Base-by-base conservation (phyloP, 169 alveolate genomes). In the Amoebophrya sp. region DNA sequence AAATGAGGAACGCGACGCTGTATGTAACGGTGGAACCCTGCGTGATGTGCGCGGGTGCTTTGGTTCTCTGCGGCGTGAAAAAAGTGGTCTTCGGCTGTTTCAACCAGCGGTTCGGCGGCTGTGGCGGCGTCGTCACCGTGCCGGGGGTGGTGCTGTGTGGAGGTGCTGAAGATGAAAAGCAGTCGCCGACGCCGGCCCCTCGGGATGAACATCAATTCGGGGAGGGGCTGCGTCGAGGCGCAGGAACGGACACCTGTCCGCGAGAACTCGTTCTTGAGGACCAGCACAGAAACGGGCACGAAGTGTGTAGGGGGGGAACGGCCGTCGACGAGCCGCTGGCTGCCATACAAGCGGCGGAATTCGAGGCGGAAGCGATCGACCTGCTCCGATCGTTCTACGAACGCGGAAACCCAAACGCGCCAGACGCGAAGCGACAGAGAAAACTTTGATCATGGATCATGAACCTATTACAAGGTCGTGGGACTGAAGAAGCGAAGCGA, bases 11-110 rank as follows among this genome's bases (percentile, higher is more conserved):
- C 50, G 91, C 95, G 39, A 92, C 95, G 29, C 92, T 95, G 58
- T 95, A 93, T 87, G 96, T 95, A 31, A 93, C 96, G 40, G 93
- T 95, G 89, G 96, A 95, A 69, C 96, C 96, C 40, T 95, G 96
- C 50, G 93, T 95, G 31, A 95, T 95, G 96, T 95, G 96, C 92
- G 95, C 95, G 10, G 93, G 94, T 29, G 96, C 96, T n/a, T 90
- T 95, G 40, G 94, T 89, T 87, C 88, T 94, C 41, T 91, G 91
- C 41, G 94, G 95, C 91, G 89, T 95, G 4, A 92, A 94, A 38
- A 92, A 91, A 41, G 96, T 95, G 16, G 93, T 93, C 90, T 95
- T 93, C 92, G 96, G 96, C 23, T 95, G 96, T 88, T 90, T 45
- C 90, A 95, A 95, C 92, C 95, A 93, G 89, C 93, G 93, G 92